Conservation (phyloP, 768 basidiomycete genomes). For the Mycena galopus region DNA sequence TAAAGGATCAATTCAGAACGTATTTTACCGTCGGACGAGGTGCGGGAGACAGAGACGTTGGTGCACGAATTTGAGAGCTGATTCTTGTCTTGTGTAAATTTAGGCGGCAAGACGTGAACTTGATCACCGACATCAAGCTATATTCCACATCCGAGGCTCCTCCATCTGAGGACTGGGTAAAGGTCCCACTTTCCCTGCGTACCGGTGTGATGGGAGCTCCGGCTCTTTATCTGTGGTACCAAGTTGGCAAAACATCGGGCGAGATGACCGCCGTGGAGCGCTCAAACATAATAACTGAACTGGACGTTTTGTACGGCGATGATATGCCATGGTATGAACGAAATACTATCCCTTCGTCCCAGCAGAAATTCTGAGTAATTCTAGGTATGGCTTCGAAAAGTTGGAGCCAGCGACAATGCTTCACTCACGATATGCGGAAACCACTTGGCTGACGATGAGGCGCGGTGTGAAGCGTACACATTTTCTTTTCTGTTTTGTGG, state of each 20-base stretch:
- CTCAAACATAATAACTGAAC: constrained; percentile 82
- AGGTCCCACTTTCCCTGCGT: constrained; percentile 71
- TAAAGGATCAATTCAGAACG: constrained; percentile 53
- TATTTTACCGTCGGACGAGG: constrained; percentile 88
- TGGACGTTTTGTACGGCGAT: constrained; percentile 93
- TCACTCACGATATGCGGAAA: constrained; percentile 56
- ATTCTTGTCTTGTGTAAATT: background rate
- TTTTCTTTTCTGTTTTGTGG: background rate
- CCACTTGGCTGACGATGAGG: constrained; percentile 76
- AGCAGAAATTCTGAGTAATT: no score
- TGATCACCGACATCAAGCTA: constrained; percentile 80
- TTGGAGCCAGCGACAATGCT: constrained; percentile 70
- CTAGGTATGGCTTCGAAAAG: constrained; percentile 88
- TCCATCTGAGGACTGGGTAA: constrained; percentile 70
- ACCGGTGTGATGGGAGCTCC: constrained; percentile 70
- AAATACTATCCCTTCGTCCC: no score
- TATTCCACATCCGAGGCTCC: constrained; percentile 69
- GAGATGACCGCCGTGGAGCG: constrained; percentile 72
- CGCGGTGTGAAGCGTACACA: constrained; percentile 80
- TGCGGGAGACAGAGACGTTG: background rate
- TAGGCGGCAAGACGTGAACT: constrained; percentile 82
- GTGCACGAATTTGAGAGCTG: background rate
- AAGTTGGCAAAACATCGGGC: constrained; percentile 70
- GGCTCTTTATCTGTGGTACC: constrained; percentile 85
- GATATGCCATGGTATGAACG: constrained; percentile 87